Evolutionary conservation across 169 alveolate genomes (phyloP).

Genomic region (Plasmodium cynomolgi): DNA sequence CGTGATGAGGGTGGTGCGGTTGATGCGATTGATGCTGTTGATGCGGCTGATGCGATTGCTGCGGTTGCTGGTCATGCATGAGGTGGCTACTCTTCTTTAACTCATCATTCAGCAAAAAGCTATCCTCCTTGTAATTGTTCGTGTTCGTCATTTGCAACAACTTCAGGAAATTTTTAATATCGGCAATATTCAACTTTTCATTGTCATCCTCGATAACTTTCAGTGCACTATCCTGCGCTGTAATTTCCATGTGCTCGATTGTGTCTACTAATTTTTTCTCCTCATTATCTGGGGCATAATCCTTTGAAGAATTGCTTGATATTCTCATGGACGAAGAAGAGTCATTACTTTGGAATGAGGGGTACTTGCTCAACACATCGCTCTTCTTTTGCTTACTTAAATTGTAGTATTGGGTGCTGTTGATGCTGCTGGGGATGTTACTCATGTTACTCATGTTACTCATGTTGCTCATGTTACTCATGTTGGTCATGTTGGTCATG

Average conservation of each 20-base stretch:
- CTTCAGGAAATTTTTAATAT: conserved; percentile 50
- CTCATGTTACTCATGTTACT: neutral
- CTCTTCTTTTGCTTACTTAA: neutral
- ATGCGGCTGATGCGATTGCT: neutral
- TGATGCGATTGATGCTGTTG: neutral
- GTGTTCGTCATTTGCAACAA: conserved; percentile 39
- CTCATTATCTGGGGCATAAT: conserved; percentile 7
- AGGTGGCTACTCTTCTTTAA: neutral
- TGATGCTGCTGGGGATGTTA: neutral
- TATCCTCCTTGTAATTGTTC: conserved; percentile 16
- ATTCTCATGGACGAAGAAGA: conserved; percentile 48
- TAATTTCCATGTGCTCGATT: conserved; percentile 63
- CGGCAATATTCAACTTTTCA: conserved; percentile 60
- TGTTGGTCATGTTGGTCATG: neutral
- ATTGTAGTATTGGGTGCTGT: neutral
- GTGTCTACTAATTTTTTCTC: conserved; percentile 36
- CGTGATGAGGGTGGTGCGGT: neutral
- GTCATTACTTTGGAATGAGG: conserved; percentile 21
- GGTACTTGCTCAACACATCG: neutral
- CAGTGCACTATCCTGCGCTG: conserved; percentile 68
- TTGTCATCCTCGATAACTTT: conserved; percentile 68
- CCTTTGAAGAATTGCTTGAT: conserved; percentile 67
- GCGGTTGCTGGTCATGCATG: neutral
- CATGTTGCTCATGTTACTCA: neutral
- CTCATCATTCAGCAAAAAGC: conserved; percentile 43